Base-by-base conservation (phyloP, 768 basidiomycete genomes). In the Russula ochroleuca region DNA sequence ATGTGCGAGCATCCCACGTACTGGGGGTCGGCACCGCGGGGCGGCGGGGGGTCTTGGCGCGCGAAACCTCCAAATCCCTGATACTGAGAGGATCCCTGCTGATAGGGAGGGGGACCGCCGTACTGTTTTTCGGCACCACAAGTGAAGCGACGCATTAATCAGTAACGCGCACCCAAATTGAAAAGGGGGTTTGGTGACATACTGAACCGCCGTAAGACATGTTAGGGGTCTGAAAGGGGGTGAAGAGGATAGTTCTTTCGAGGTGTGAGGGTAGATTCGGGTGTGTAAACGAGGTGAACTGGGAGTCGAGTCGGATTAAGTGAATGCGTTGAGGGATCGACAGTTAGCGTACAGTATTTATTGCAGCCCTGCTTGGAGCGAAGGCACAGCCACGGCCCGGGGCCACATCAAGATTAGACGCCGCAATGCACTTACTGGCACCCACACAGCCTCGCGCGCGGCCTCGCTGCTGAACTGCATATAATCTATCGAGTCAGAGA, bases 11-110 rank as follows among this genome's bases (percentile, higher is more conserved):
- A 25, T 48, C 33, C 40, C 10, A 76, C 87, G 72, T 68, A 92
- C 90, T 87, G 83, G 28, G 88, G 88, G 60, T 92, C 90, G 15
- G 85, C 85, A 35, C 86, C 88, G 13, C 84, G 80, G 7, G 86
- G 86, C 3, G 84, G 77, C n/a, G 1, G n/a, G 9, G 78, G 80
- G 17, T 71, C 71, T 21, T 69, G 67, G 3, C 62, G 53, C 9
- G 73, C 68, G 37, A 77, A 78, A 15, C 77, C 73, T 53, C 76
- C 76, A 7, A 1, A 1, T 1, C 74, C 75, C 1, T 72, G 73
- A 28, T 28, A 28, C 28, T 28, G 28, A 28, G 28, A 28, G 28
- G 28, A 28, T 28, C 28, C 28, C 28, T 28, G 28, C 28, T 28
- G 28, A 52, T 37, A 74, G 19, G 37, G 1, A 40, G 63, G 53